These are phyloP conservation scores for Yarrowia divulgata DNA, from an alignment of 805 yeast genomes.

Conservation along the genomic window DNA sequence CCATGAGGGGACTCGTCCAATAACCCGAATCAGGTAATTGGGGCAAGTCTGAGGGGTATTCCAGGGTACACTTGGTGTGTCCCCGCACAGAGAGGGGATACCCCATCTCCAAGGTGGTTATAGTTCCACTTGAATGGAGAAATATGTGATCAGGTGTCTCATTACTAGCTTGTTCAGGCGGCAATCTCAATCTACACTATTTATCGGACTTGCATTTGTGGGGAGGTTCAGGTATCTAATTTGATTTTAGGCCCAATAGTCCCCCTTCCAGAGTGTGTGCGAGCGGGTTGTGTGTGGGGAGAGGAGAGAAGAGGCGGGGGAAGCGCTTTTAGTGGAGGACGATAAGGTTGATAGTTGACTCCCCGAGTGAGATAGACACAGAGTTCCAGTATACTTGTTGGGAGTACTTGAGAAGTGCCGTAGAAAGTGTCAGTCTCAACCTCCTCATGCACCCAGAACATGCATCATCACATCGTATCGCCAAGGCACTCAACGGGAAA, in stretches of 20 bases:
- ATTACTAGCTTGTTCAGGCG: not conserved
- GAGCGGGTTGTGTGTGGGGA: not conserved
- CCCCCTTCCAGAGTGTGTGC: not conserved
- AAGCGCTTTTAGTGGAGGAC: conserved; percentile 6
- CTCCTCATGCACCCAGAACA: not conserved
- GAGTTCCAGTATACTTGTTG: conserved; percentile 6
- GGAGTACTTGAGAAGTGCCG: not conserved
- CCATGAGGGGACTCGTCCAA: not conserved
- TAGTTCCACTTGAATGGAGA: not conserved
- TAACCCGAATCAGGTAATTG: not conserved
- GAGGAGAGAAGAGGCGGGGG: not conserved
- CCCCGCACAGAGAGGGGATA: conserved; percentile 4
- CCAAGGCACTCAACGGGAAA: conserved; percentile 10
- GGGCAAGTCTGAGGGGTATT: not conserved
- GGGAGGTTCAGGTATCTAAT: not conserved
- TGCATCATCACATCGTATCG: not conserved
- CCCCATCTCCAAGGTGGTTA: conserved; percentile 22
- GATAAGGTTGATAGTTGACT: conserved; percentile 14
- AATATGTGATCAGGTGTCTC: not conserved
- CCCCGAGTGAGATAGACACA: not conserved
- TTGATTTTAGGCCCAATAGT: not conserved
- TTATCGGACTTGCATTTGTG: conserved; percentile 13
- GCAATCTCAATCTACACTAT: not conserved
- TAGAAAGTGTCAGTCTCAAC: not conserved
- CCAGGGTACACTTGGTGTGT: not conserved